These are phyloP conservation scores for Plectosphaerella cucumerina DNA, from an alignment of 2,329 filamentous ascomycete genomes.

Conservation along the genomic window DNA sequence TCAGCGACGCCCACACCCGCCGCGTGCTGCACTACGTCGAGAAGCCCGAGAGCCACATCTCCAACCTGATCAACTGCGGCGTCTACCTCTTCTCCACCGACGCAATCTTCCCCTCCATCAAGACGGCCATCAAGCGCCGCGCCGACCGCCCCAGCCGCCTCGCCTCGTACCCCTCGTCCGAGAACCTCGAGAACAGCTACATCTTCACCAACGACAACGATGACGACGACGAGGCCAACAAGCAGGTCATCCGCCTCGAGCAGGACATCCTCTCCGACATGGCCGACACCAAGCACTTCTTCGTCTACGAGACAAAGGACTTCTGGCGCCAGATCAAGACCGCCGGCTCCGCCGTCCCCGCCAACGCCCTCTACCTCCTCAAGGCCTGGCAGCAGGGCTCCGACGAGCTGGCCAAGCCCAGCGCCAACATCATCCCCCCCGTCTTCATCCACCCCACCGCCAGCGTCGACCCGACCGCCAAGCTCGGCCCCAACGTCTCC, in stretches of 20 bases:
- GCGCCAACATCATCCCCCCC: constrained; percentile 82
- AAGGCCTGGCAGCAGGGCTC: constrained; percentile 84
- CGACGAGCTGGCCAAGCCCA: constrained; percentile 76
- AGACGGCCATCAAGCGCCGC: constrained; percentile 90
- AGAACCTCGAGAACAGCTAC: constrained; percentile 73
- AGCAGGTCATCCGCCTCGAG: constrained; percentile 87
- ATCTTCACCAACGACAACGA: constrained; percentile 47
- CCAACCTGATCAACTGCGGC: constrained; percentile 98
- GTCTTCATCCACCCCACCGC: constrained; percentile 95
- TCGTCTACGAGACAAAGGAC: constrained; percentile 96
- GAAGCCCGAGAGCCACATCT: constrained; percentile 97
- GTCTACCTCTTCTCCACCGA: constrained; percentile 97
- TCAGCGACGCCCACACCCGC: constrained; percentile 88
- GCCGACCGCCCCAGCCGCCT: constrained; percentile 79
- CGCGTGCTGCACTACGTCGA: constrained; percentile 98
- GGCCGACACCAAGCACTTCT: constrained; percentile 96
- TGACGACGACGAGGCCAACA: constrained; percentile 73
- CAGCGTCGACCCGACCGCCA: constrained; percentile 86
- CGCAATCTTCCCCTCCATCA: constrained; percentile 94
- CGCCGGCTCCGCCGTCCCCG: constrained; percentile 91
- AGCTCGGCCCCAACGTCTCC: constrained; percentile 94
- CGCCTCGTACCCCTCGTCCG: constrained; percentile 91
- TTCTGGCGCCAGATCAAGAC: constrained; percentile 99
- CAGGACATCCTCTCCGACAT: constrained; percentile 95
- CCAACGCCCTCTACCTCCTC: constrained; percentile 93